phyloP scores from a whole-genome alignment of 163 green algal genomes.

The Coccomyxa subellipsoidea region DNA sequence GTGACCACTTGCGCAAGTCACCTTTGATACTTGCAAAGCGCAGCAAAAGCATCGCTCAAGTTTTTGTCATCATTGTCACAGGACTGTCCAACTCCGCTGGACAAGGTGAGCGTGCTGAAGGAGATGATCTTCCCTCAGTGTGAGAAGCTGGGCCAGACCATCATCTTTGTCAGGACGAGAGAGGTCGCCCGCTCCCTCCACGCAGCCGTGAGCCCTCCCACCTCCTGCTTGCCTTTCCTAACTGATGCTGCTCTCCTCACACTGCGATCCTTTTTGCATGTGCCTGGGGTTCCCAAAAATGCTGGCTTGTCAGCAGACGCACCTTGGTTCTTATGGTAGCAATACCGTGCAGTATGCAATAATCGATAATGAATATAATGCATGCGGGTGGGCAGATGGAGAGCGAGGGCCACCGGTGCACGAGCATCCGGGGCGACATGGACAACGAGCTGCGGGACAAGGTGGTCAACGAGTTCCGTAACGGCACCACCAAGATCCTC shows the following conservation, averaged over 20 bases:
- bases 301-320: no score
- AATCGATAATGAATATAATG: no score
- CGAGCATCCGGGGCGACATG: conserved; percentile 91
- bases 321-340: no score
- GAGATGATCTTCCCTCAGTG: conserved; percentile 96
- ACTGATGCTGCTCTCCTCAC: no score
- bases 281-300: no score
- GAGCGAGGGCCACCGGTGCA: conserved; percentile 90
- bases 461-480: conserved; percentile 86
- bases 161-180: conserved; percentile 94
- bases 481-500: conserved; percentile 93
- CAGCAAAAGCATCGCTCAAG: not conserved
- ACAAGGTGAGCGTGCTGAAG: conserved; percentile 87
- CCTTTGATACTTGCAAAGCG: not conserved
- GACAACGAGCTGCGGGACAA: conserved; percentile 75
- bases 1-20: no score
- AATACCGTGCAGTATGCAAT: no score
- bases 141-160: conserved; percentile 97
- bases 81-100: conserved; percentile 54
- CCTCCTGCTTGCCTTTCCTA: no score
- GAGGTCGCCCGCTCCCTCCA: conserved; percentile 72
- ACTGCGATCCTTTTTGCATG: no score
- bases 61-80: conserved; percentile 23
- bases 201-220: conserved; percentile 19
- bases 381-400: conserved; percentile 82